Evolutionary conservation across 2,329 filamentous ascomycete genomes (phyloP).

Genomic region (Drechslera avenae): DNA sequence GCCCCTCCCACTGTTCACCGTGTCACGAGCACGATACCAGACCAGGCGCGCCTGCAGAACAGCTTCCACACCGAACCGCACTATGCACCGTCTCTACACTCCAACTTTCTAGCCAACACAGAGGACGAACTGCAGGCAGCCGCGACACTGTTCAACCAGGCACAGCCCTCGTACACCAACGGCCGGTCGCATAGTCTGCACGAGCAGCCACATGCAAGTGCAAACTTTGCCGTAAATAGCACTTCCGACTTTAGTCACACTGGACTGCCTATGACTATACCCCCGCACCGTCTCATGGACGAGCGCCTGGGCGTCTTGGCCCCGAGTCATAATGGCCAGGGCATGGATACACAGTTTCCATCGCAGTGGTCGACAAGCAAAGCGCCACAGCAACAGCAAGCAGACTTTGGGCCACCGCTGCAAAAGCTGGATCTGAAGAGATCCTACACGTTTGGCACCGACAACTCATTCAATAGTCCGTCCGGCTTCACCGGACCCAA

Average conservation of each 20-base stretch:
- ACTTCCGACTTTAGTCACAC: conserved; percentile 8
- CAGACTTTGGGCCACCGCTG: conserved; percentile 24
- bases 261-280: conserved; percentile 26
- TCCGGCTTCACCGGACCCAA: conserved; percentile 34
- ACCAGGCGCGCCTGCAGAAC: conserved; percentile 39
- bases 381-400: conserved; percentile 23
- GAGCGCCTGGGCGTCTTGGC: conserved; percentile 40
- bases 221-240: conserved; percentile 5
- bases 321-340: conserved; percentile 35
- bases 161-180: conserved; percentile 31
- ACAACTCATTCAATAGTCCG: conserved; percentile 42
- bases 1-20: conserved; percentile 42
- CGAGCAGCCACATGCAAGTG: conserved; percentile 13
- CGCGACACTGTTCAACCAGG: conserved; percentile 40
- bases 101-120: conserved; percentile 30
- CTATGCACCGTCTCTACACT: conserved; percentile 19
- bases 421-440: conserved; percentile 31
- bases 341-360: conserved; percentile 38
- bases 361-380: conserved; percentile 34
- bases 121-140: conserved; percentile 42
- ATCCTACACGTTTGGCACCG: conserved; percentile 45
- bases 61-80: conserved; percentile 32
- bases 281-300: conserved; percentile 33
- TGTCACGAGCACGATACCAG: conserved; percentile 43
- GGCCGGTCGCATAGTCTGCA: conserved; percentile 31